Base-by-base conservation (phyloP, 306 rosid species). In the Malus asiatica region DNA sequence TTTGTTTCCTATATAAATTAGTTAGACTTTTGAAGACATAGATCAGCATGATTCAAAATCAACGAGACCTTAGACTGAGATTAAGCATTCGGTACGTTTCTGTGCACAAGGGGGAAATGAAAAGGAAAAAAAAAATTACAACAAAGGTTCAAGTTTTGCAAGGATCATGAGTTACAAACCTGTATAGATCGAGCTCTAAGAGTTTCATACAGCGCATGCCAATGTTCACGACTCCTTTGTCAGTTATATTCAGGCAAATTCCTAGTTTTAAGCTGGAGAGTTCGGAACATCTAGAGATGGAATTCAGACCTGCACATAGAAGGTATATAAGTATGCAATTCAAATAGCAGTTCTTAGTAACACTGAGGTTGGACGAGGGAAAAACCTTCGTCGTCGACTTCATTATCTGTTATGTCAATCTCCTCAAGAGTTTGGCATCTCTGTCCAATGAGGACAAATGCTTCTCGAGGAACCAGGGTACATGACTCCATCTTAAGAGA, bases 401-500 rank as follows among this genome's bases (percentile, higher is more conserved):
- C 99, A 70, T 95, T 92, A 61, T 95, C 99, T 16, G 97, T 95
- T 45, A 95, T 77, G 76, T 95, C 99, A 75, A 95, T 93, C 87
- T 89, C 97, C 87, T 89, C 87, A 16, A 95, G 93, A 67, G 58
- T 76, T 72, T 61, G 84, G 35, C 99, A 92, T 80, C 79, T 79
- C 78, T 81, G 86, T 59, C 97, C 97, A 59, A 95, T 87, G 81
- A 90, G 69, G 73, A 83, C 65, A 81, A 92, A 92, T 65, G 90
- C 96, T 81, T 92, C 90, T 63, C 82, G 77, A 67, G 93, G 83
- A 82, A 95, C 97, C 69, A 86, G 86, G 44, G 87, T 82, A 59
- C 99, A 95, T 20, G 97, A 95, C 70, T 95, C 99, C 99, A 95
- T 95, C 84, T 44, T 88, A 40, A 95, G 93, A 83, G 97, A 90